Base-by-base conservation (phyloP, 345 rosid genomes). In the Citrus inodora region DNA sequence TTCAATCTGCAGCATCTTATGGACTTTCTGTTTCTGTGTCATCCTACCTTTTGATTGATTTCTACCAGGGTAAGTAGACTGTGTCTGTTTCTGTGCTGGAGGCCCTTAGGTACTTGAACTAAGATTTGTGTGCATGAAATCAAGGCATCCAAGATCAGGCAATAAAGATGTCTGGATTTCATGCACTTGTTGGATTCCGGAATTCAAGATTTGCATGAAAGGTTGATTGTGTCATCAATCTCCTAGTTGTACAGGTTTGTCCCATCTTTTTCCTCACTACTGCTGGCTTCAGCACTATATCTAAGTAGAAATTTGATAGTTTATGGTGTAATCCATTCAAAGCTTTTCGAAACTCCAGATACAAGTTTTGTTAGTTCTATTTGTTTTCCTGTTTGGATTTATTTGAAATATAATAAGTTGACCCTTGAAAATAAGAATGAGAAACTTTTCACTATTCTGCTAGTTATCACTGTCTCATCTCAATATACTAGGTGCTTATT, bases 121-220 rank as follows among this genome's bases (percentile, higher is more conserved):
- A 35, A 73, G 30, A 56, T 73, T 73, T 11, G 19, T 48, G 24
- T 6, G 76, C 65, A 73, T 73, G 37, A 73, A 35, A 73, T 58
- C 40, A 21, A 73, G 76, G 61, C 61, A 56, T 61, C n/a, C 11
- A 58, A 73, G 76, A 35, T 24, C 35, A 33, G 51, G 51, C 53
- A 59, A 73, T 22, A 6, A 24, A 73, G 66, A 71, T 71, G 27
- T 63, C 67, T 63, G 35, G 1, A 62, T 62, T 28, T 28, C 67
- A 30, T 63, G 37, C 35, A 30, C 32, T 17, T 33, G 30, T 21
- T 19, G 25, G 22, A 19, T 17, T 33, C 35, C 22, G 13, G 14
- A 3, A 32, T 1, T 13, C 9, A 27, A 4, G 16, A 27, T 32
- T 56, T n/a, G 24, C 16, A 32, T 73, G 6, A 19, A 56, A n/a